Evolutionary conservation across 768 basidiomycete species (phyloP), one percentile per base, ranked within the genome.

Genomic region (Boletus insuetus): DNA sequence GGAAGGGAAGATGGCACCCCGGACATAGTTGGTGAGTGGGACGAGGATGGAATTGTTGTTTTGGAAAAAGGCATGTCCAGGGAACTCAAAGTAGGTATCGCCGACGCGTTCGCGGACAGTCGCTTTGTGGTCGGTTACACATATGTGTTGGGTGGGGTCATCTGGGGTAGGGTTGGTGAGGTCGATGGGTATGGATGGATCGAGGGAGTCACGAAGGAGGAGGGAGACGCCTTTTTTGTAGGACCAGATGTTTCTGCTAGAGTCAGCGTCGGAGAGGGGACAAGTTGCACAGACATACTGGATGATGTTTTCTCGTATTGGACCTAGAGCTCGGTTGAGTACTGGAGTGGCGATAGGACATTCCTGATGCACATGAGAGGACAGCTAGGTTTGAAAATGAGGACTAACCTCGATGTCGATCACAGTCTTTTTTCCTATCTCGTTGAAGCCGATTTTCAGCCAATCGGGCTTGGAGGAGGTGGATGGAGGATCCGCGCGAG

Each of bases 31-130:
- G n/a, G 90, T 89, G 48, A 99, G 80, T 0, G 91, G 85, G 7
- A 85, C 78, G 29, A 98, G 82, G 38, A 96, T 89, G 8, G 91
- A 85, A 67, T 96, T 95, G 81, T 99, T 99, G 77, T 98, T 98
- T 68, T 99, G 96, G 82, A 98, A 98, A 79, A 98, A 99, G 5
- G 91, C 89, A 45, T 89, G 85, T 7, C 87, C 91, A 20, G 78
- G 82, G 72, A 91, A 95, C 67, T 94, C 87, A 73, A 98, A 97
- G 43, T 87, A 70, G 68, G 78, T 83, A 58, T 82, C 73, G 10
- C 92, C 94, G 24, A 98, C 91, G 45, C 81, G 80, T 71, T 97
- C 95, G 51, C 93, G 88, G 1, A 96, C 84, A 11, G 78, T 83
- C 13, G 77, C 83, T 55, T 87, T 87, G 67, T 93, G 91, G 67